Percentiles rank a stretch among this genome's conserved stretches.
Evolutionary conservation across 2,329 filamentous ascomycete genomes (phyloP).

Genomic region (Cordyceps cicadae): DNA sequence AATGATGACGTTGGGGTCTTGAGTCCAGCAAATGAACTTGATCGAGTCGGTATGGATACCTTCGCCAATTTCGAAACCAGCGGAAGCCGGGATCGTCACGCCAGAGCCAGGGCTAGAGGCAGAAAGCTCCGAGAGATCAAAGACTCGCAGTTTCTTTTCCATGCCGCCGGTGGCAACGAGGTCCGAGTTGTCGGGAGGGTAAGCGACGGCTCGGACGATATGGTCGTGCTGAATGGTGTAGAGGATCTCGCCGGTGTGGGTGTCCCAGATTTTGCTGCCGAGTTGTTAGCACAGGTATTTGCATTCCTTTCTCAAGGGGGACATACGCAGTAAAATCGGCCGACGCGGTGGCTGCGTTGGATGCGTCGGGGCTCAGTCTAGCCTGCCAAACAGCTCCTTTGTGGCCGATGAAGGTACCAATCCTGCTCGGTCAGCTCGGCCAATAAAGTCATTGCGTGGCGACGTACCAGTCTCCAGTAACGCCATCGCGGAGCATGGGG

Average conservation of each 20-base stretch:
- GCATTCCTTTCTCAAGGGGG: not conserved
- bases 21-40: conserved; percentile 93
- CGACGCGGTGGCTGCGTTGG: conserved; percentile 82
- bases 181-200: conserved; percentile 71
- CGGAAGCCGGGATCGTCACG: conserved; percentile 48
- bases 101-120: conserved; percentile 31
- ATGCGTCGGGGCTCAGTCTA: conserved; percentile 78
- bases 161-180: conserved; percentile 87
- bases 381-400: conserved; percentile 98
- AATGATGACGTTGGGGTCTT: conserved; percentile 77
- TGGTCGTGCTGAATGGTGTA: conserved; percentile 86
- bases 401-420: conserved; percentile 95
- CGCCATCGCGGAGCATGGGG: conserved; percentile 92
- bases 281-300: conserved; percentile 21
- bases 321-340: conserved; percentile 90
- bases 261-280: conserved; percentile 91
- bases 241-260: conserved; percentile 82
- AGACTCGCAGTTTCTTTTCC: conserved; percentile 94
- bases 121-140: conserved; percentile 63
- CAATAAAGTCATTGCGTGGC: conserved; percentile 10
- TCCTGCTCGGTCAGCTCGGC: conserved; percentile 60
- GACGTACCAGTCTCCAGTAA: conserved; percentile 82
- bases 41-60: conserved; percentile 80
- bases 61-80: conserved; percentile 76
- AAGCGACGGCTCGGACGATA: conserved; percentile 89